phyloP scores from a whole-genome alignment of 2,329 filamentous ascomycete species.

The Hortaea werneckii region DNA sequence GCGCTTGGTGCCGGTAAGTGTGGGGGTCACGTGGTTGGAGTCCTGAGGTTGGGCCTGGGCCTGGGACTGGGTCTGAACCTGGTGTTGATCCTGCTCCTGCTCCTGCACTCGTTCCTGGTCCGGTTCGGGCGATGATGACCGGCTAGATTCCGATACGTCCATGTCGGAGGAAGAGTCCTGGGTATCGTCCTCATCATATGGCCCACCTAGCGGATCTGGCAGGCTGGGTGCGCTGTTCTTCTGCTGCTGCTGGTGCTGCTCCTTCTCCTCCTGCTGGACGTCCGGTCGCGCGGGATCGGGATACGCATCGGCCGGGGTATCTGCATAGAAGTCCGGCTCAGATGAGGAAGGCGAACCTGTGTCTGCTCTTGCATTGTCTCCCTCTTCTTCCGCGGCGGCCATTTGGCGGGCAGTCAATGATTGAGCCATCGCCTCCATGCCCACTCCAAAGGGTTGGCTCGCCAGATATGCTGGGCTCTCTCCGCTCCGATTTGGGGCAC shows the following conservation, averaged over 20 bases:
- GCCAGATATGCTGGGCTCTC: too few species aligned
- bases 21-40: slow-evolving; percentile 1
- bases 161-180: slow-evolving; percentile 17
- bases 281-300: too few species aligned
- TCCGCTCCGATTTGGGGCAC: too few species aligned
- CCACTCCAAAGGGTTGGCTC: too few species aligned
- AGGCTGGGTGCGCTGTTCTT: neutral
- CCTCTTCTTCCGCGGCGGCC: too few species aligned
- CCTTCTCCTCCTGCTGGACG: too few species aligned
- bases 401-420: too few species aligned
- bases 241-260: neutral
- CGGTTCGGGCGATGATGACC: slow-evolving; percentile 10
- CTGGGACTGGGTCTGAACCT: too few species aligned
- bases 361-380: neutral
- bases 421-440: too few species aligned
- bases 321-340: slow-evolving; percentile 1
- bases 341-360: slow-evolving; percentile 2
- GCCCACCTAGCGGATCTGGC: neutral
- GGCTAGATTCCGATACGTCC: slow-evolving; percentile 19
- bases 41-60: neutral
- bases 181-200: slow-evolving; percentile 5
- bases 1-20: slow-evolving; percentile 17
- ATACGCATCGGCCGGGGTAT: too few species aligned
- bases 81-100: too few species aligned
- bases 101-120: neutral